Evolutionary conservation across 345 rosid species (phyloP), one percentile per base, ranked within the genome.

Genomic region (Stellera chamaejasme): DNA sequence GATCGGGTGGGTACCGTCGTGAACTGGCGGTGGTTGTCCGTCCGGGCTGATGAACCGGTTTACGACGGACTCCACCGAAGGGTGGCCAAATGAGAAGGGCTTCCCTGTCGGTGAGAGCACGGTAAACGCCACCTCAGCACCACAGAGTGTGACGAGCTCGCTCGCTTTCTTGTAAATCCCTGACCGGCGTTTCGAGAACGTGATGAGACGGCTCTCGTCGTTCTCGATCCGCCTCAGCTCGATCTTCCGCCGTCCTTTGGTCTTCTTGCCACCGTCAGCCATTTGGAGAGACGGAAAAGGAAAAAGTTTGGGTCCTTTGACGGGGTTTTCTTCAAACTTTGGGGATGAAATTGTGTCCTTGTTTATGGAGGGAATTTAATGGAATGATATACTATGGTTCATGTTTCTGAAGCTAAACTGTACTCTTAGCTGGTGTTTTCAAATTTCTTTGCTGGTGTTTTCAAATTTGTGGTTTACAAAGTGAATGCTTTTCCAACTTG

Each of bases 101-200:
- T 60, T 76, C 23, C 80, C 75, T 0, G 74, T 5, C 0, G 80
- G 72, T 2, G 80, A 74, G 41, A 67, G 75, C 13, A 67, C 60
- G 13, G 70, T 27, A 3, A 79, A 42, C 13, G 53, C 66, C 0
- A 51, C 23, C 19, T 77, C 63, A 10, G 61, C 69, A 1, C 74
- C 69, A 11, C 68, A 71, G 5, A 75, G 27, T 1, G 79, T 42
- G 1, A 64, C 39, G 13, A 79, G 36, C 57, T 82, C 82, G 36
- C 69, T 69, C 13, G 76, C 63, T 32, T 81, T 78, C 26, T 78
- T 78, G 64, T 56, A 64, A 10, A 74, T 67, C 0, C 87, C 73
- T 0, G 66, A 53, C 52, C 65, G 52, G 8, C 81, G 72, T 69
- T 81, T 81, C 0, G 82, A 77, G 59, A 77, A 77, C 9, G 73